phyloP scores from a whole-genome alignment of 2,329 filamentous ascomycete species.

The Xylaria sp. region DNA sequence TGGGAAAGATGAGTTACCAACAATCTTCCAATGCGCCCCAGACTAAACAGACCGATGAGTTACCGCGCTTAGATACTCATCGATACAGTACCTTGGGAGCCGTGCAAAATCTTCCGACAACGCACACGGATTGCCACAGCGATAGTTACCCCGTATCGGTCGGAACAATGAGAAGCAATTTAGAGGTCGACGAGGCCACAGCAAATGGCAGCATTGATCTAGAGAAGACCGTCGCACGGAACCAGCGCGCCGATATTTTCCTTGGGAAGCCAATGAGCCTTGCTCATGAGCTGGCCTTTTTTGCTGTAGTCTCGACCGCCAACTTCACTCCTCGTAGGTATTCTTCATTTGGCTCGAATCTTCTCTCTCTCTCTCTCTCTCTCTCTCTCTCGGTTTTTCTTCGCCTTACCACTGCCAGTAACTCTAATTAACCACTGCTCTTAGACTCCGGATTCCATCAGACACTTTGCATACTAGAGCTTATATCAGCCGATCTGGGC shows the following conservation, averaged over 20 bases:
- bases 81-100: background rate
- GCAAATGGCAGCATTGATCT: slow-evolving; percentile 41
- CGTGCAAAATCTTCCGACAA: background rate
- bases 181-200: slow-evolving; percentile 32
- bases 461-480: slow-evolving; percentile 52
- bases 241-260: slow-evolving; percentile 44
- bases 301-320: slow-evolving; percentile 46
- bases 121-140: background rate
- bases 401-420: background rate
- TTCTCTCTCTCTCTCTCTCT: background rate
- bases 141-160: slow-evolving; percentile 2
- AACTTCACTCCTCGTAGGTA: slow-evolving; percentile 49
- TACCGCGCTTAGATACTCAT: background rate
- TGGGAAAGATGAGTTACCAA: slow-evolving; percentile 17
- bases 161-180: slow-evolving; percentile 10
- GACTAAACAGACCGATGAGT: slow-evolving; percentile 8
- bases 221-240: slow-evolving; percentile 36
- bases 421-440: slow-evolving; percentile 13
- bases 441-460: slow-evolving; percentile 48
- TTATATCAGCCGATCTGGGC: slow-evolving; percentile 58
- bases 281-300: slow-evolving; percentile 46
- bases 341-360: slow-evolving; percentile 1
- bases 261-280: slow-evolving; percentile 46
- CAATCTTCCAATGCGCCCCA: background rate
- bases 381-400: background rate